Evolutionary conservation across 257 asterid genomes (phyloP), one percentile per base, ranked within the genome.

Genomic region (Jacaranda mimosifolia): DNA sequence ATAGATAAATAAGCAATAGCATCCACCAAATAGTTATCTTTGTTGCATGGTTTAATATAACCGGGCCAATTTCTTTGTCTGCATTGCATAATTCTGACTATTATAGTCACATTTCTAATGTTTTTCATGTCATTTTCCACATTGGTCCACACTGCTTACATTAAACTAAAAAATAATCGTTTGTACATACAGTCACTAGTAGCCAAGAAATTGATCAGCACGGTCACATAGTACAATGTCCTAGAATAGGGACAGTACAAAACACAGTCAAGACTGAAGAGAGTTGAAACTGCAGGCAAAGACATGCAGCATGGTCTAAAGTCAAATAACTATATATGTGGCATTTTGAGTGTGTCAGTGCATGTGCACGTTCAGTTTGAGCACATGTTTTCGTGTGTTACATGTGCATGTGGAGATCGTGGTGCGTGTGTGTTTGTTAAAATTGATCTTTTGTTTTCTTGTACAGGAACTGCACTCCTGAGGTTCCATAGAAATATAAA

Each of bases 401-500:
- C 17, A 19, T 3, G 32, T 53, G 51, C 3, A 17, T 9, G 46
- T 7, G 65, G 46, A 5, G 52, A 70, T 52, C 63, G 7, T 38
- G 6, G 6, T 10, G 39, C 62, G 1, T 38, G 3, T 12, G 17
- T 70, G 52, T 36, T 5, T 53, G 66, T 40, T 52, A 56, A 18
- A 38, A 56, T 11, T 46, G 17, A 36, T 6, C 45, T 8, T 18
- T 58, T 26, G 17, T 38, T 40, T 26, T 70, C 53, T 51, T 12
- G 11, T 52, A 52, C 21, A 32, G 46, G 17, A 55, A 40, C 48
- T 21, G 48, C 76, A 17, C 4, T 39, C n/a, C 32, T 48, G 38
- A 46, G 72, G 57, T 77, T 68, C 40, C 13, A 17, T 53, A 51
- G 35, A 45, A 63, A 7, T 38, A 52, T 52, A 63, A 18, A 48